phyloP scores from a whole-genome alignment of 2,329 filamentous ascomycete genomes.

The Biscogniauxia mediterranea region DNA sequence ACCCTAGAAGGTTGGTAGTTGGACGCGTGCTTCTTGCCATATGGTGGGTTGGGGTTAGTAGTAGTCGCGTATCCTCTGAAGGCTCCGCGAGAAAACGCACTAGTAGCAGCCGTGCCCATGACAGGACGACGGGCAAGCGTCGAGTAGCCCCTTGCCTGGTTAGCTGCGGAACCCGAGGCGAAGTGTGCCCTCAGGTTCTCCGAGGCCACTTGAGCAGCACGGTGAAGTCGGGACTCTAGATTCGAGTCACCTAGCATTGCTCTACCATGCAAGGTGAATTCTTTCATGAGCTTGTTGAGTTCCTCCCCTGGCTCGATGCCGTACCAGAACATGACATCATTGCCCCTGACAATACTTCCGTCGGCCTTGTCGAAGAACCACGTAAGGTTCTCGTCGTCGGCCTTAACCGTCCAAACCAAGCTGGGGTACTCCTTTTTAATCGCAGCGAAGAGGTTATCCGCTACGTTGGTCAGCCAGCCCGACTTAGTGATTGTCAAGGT shows the following conservation, averaged over 20 bases:
- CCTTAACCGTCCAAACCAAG: constrained; percentile 94
- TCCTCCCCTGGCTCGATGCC: constrained; percentile 80
- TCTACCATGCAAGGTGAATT: constrained; percentile 79
- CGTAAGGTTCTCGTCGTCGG: constrained; percentile 92
- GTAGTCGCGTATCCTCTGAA: constrained; percentile 32
- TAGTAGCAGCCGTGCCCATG: constrained; percentile 25
- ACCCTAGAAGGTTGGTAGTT: constrained; percentile 14
- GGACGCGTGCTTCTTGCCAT: constrained; percentile 18
- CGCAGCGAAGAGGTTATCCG: constrained; percentile 90
- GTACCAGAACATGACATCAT: constrained; percentile 95
- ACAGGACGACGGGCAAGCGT: constrained; percentile 49
- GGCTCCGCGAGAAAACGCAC: constrained; percentile 26
- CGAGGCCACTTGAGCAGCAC: constrained; percentile 69
- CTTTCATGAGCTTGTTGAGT: constrained; percentile 77
- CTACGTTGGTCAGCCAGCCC: constrained; percentile 91
- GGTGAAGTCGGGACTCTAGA: constrained; percentile 79
- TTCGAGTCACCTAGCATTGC: constrained; percentile 89
- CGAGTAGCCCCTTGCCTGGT: constrained; percentile 66
- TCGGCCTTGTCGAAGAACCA: constrained; percentile 99
- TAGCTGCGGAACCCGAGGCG: constrained; percentile 43
- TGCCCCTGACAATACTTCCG: constrained; percentile 80
- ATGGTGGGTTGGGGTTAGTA: constrained; percentile 18
- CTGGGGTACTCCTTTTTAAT: constrained; percentile 92
- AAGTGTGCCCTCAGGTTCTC: constrained; percentile 44
- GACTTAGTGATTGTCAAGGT: constrained; percentile 92